Percentiles rank a stretch among this genome's conserved stretches.
Conservation (phyloP, 495 filamentous ascomycete genomes). For the Geoglossum glabrum region DNA sequence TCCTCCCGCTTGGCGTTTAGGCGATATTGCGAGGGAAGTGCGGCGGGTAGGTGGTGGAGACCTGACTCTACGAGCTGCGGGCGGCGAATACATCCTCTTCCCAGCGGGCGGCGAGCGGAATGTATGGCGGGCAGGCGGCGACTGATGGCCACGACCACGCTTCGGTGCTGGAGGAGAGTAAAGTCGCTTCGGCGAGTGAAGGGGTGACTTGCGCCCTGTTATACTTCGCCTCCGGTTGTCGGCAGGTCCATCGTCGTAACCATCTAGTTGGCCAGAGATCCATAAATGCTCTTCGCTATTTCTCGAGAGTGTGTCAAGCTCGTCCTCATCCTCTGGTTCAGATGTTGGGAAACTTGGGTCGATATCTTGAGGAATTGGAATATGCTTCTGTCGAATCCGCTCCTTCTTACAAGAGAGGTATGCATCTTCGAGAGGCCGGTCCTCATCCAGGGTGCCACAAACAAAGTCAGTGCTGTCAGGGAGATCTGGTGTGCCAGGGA, state of each 20-base stretch:
- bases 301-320: slow-evolving; percentile 37
- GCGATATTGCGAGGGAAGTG: neutral
- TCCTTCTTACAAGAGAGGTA: slow-evolving; percentile 75
- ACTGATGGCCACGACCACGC: slow-evolving; percentile 20
- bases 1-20: neutral
- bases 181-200: slow-evolving; percentile 28
- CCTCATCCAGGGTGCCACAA: slow-evolving; percentile 89
- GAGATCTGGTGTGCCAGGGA: slow-evolving; percentile 57
- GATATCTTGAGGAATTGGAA: slow-evolving; percentile 75
- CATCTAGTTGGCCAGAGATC: slow-evolving; percentile 37
- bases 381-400: slow-evolving; percentile 57
- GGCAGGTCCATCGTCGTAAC: slow-evolving; percentile 21
- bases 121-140: slow-evolving; percentile 44
- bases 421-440: slow-evolving; percentile 77
- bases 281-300: slow-evolving; percentile 33
- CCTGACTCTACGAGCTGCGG: slow-evolving; percentile 23
- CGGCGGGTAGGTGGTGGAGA: slow-evolving; percentile 33
- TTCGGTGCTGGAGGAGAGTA: slow-evolving; percentile 25
- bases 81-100: slow-evolving; percentile 26
- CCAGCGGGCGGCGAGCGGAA: slow-evolving; percentile 21
- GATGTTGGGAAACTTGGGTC: slow-evolving; percentile 93
- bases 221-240: slow-evolving; percentile 18
- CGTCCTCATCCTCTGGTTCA: slow-evolving; percentile 64
- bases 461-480: slow-evolving; percentile 97
- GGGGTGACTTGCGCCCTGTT: slow-evolving; percentile 20